phyloP scores from a whole-genome alignment of 768 basidiomycete species.

The Termitomyces sp. region DNA sequence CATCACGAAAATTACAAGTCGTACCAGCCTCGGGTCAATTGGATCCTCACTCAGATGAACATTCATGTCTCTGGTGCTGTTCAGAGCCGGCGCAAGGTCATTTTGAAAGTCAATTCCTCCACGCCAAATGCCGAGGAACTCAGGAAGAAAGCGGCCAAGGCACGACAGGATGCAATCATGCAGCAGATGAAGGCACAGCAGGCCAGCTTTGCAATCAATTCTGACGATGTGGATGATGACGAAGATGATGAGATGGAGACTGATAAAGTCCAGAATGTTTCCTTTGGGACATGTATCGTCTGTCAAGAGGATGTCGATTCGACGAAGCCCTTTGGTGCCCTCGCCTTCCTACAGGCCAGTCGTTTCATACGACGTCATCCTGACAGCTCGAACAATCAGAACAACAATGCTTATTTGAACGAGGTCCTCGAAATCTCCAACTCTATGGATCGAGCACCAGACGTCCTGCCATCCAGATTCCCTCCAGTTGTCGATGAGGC shows the following conservation, averaged over 20 bases:
- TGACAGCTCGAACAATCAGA: constrained; percentile 53
- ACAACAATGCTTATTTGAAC: constrained; percentile 50
- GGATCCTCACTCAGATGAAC: constrained; percentile 66
- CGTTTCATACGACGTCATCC: constrained; percentile 75
- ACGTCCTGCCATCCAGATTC: constrained; percentile 28
- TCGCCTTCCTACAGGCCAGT: constrained; percentile 87
- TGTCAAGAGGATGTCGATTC: constrained; percentile 91
- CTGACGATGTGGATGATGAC: constrained; percentile 66
- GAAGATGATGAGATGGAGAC: constrained; percentile 63
- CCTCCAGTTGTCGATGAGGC: constrained; percentile 48
- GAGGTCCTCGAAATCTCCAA: constrained; percentile 61
- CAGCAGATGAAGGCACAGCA: constrained; percentile 93
- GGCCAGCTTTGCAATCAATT: constrained; percentile 75
- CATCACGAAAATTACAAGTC: constrained; percentile 69
- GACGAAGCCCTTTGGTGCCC: constrained; percentile 71
- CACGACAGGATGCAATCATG: constrained; percentile 92
- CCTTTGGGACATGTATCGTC: constrained; percentile 93
- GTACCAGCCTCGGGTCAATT: constrained; percentile 65
- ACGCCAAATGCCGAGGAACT: constrained; percentile 55
- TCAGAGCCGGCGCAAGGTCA: constrained; percentile 37
- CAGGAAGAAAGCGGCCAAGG: constrained; percentile 83
- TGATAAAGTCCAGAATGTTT: constrained; percentile 40
- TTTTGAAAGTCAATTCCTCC: constrained; percentile 26
- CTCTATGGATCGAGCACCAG: constrained; percentile 56
- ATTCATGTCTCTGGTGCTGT: constrained; percentile 55